These are phyloP conservation scores for Cantharellus anzutake DNA, from an alignment of 768 basidiomycete genomes.

Conservation along the genomic window DNA sequence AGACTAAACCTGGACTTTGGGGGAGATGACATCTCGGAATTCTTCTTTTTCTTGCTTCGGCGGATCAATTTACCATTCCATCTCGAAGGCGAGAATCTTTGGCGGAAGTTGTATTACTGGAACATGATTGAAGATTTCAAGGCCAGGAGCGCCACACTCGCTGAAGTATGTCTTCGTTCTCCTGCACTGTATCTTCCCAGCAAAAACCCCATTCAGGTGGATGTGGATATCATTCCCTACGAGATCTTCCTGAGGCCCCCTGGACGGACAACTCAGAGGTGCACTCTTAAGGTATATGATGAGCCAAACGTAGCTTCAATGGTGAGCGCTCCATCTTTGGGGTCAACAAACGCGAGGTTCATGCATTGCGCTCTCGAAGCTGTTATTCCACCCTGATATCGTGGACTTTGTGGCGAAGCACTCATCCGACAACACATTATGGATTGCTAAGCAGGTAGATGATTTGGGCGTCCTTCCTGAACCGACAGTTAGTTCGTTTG, in stretches of 20 bases:
- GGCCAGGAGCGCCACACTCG: constrained; percentile 59
- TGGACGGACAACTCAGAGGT: constrained; percentile 62
- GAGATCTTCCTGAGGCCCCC: constrained; percentile 76
- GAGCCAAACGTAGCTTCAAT: constrained; percentile 90
- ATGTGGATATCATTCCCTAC: constrained; percentile 77
- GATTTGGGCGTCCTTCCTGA: constrained; percentile 34
- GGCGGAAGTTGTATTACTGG: constrained; percentile 71
- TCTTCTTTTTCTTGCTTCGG: constrained; percentile 58
- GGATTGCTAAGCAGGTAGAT: constrained; percentile 45
- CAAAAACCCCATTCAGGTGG: constrained; percentile 30
- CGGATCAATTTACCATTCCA: constrained; percentile 73
- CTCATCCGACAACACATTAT: constrained; percentile 28
- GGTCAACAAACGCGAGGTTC: not conserved
- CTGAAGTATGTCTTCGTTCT: constrained; percentile 40
- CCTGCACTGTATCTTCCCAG: constrained; percentile 2
- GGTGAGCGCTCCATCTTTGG: constrained; percentile 28
- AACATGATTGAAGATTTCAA: constrained; percentile 84
- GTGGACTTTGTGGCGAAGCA: constrained; percentile 76
- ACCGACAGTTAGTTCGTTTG: constrained; percentile 21
- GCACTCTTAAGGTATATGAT: constrained; percentile 79
- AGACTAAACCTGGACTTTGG: constrained; percentile 74
- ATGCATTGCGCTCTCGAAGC: constrained; percentile 25
- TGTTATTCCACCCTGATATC: constrained; percentile 82
- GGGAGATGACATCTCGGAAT: constrained; percentile 88
- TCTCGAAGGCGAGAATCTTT: constrained; percentile 38